Evolutionary conservation across 257 asterid genomes (phyloP), one percentile per base, ranked within the genome.

Genomic region (Leonotis leonurus): DNA sequence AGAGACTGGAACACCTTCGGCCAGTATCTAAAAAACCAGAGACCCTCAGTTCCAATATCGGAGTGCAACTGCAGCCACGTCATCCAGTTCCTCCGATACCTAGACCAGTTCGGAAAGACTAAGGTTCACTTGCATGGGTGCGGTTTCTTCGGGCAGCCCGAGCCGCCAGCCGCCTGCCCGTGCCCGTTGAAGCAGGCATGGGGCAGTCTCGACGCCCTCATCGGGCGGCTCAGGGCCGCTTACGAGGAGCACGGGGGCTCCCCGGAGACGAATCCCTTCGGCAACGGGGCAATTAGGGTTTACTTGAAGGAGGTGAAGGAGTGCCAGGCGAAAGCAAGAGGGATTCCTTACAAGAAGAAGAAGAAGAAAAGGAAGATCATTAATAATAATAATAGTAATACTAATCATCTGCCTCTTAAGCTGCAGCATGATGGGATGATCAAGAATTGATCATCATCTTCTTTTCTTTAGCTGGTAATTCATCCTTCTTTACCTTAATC

Each of bases 31-130:
- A 68, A 63, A 27, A 80, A 80, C 52, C 82, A 76, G 37, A 45
- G 80, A 21, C 85, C 85, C 0, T 74, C 82, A 0, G 70, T 80
- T 2, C 14, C 78, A 1, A 20, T 80, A 1, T 56, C 74, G 0
- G 72, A 73, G 27, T 76, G 74, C 72, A 73, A 61, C 39, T 76
- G 70, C 39, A 71, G 16, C 70, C 85, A 80, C 17, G 85, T 80
- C 2, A 77, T 76, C 14, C 76, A 76, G 6, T 80, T 80, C 12
- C 76, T 80, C 6, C 51, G 76, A 5, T 80, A 80, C 74, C 76
- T 80, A 0, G 85, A 80, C 56, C 85, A 80, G 78, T 80, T 80
- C 52, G 85, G 85, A 1, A 80, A 79, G 56, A 80, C 83, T 5
- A 78, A 78, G 71, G 83, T 78, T 27, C 83, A 78, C 63, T 18